Evolutionary conservation across 108 stramenopile species (phyloP).

Genomic region (Pelagomonas calceolata): DNA sequence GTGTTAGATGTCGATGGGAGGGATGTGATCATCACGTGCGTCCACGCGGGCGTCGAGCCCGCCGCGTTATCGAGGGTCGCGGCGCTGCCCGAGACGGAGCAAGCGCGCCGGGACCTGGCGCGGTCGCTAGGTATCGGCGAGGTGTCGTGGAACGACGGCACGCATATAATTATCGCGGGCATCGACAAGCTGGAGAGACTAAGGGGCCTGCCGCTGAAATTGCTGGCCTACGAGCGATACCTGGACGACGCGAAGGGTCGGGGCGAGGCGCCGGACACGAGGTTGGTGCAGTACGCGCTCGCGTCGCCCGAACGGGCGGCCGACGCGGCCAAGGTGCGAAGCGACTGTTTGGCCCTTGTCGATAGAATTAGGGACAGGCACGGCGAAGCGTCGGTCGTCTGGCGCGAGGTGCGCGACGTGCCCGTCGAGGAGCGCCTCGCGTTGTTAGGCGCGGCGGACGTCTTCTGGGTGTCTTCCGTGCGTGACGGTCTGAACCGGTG

Average conservation of each 20-base stretch:
- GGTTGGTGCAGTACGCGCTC: constrained; percentile 15
- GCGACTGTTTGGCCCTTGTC: background rate
- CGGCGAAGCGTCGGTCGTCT: background rate
- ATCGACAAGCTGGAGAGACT: constrained; percentile 89
- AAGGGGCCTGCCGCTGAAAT: constrained; percentile 53
- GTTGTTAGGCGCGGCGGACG: constrained; percentile 23
- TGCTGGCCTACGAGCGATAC: constrained; percentile 46
- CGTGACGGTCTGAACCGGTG: constrained; percentile 45
- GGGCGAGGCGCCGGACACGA: background rate
- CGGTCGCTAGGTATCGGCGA: background rate
- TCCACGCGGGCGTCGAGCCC: constrained; percentile 89
- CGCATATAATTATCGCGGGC: constrained; percentile 56
- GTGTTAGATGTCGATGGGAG: constrained; percentile 85
- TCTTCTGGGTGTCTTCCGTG: constrained; percentile 28
- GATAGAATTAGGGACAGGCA: background rate
- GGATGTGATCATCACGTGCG: constrained; percentile 79
- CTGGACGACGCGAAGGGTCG: constrained; percentile 8
- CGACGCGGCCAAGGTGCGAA: background rate
- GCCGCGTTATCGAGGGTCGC: constrained; percentile 55
- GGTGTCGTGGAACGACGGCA: background rate
- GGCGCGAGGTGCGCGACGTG: background rate
- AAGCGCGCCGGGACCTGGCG: background rate
- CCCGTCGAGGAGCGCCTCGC: constrained; percentile 21
- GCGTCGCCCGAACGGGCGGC: background rate
- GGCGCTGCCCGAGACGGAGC: background rate